Base-by-base conservation (phyloP, 1,284 basidiomycete genomes). In the Xerocomus nothofagi region DNA sequence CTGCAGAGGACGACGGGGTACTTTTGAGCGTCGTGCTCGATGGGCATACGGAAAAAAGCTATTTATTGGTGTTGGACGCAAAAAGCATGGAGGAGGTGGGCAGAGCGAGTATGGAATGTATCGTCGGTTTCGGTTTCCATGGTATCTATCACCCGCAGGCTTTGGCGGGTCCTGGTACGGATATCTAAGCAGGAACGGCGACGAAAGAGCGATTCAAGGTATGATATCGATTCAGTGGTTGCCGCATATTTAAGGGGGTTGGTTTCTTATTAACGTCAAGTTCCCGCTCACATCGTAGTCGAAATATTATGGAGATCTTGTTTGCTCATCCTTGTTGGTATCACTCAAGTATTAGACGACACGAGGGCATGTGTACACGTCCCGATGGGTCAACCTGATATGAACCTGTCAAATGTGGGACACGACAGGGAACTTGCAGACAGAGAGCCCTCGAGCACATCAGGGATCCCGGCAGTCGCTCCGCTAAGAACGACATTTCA, bases 1-100 rank as follows among this genome's bases (percentile, higher is more conserved):
- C 48, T 0, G 51, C 46, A 4, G 72, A 73, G 39, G 72, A 73
- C 33, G 71, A 71, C n/a, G 71, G 72, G 0, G 69, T 71, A 6
- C 50, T 73, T 23, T 48, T 73, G 44, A 69, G 47, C 15, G 64
- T 73, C 12, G 69, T 69, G 18, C 64, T 73, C 15, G 66, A 73
- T 46, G 67, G 66, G 5, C 51, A 58, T 34, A 21, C 47, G 8
- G 58, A 53, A 43, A 67, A 59, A 55, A 72, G 69, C 15, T 65
- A 60, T 45, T 48, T 71, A n/a, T 54, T 71, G 32, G 68, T 71
- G 15, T 52, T 71, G 55, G 64, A 71, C 32, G 70, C 67, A n/a
- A 58, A 57, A 46, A 58, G 33, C 10, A 66, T 73, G 71, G 50
- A 58, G 34, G 71, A 73, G 46, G 44, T 68, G 23, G 71, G 63